phyloP scores from a whole-genome alignment of 257 asterid species.

The Scutellaria baicalensis region DNA sequence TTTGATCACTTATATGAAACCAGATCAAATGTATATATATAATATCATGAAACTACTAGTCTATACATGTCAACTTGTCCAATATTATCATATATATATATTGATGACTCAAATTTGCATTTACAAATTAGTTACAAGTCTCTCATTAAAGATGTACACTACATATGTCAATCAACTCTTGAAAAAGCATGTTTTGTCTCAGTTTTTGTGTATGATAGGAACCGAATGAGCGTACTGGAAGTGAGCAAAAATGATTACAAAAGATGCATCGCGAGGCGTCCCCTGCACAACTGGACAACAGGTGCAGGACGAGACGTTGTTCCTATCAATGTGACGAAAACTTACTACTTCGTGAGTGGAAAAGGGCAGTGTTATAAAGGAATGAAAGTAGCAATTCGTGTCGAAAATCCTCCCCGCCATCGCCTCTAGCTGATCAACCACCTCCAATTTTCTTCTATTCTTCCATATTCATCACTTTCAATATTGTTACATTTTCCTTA shows the following conservation, averaged over 20 bases:
- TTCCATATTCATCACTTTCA: no score
- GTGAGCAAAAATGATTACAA: constrained; percentile 62
- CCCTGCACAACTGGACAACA: constrained; percentile 71
- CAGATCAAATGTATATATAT: no score
- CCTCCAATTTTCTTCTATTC: no score
- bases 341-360: constrained; percentile 76
- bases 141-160: no score
- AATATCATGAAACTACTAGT: no score
- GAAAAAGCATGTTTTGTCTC: no score
- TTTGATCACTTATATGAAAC: no score
- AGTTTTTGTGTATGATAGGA: constrained; percentile 72
- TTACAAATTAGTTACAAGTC: no score
- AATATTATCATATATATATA: no score
- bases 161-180: no score
- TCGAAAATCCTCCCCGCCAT: constrained; percentile 61
- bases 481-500: neutral
- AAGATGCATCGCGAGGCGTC: constrained; percentile 50
- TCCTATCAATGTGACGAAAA: constrained; percentile 59
- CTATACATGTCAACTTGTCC: no score
- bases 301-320: constrained; percentile 88
- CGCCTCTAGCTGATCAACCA: constrained; percentile 8
- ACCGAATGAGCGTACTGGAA: constrained; percentile 59
- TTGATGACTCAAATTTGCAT: no score
- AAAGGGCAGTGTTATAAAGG: constrained; percentile 80
- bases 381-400: constrained; percentile 56